phyloP scores from a whole-genome alignment of 1,284 basidiomycete species.

The Taiwanofungus camphoratus region DNA sequence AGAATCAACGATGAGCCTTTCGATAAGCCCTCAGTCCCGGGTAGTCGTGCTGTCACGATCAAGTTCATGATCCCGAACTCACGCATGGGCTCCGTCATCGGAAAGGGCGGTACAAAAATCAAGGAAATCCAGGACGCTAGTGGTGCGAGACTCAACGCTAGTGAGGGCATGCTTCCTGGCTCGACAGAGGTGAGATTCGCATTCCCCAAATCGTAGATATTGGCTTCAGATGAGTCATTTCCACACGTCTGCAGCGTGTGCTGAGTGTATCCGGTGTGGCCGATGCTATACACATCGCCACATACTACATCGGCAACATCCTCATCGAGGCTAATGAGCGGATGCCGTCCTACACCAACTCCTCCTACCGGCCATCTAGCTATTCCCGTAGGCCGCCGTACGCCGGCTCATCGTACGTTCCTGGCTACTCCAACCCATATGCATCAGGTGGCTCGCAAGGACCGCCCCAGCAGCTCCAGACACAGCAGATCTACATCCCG shows the following conservation, averaged over 20 bases:
- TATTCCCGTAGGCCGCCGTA: conserved; percentile 45
- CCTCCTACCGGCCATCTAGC: conserved; percentile 33
- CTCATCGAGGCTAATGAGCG: conserved; percentile 93
- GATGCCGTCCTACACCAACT: conserved; percentile 55
- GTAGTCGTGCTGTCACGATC: conserved; percentile 97
- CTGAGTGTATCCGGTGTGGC: conserved; percentile 97
- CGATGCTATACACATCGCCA: conserved; percentile 99
- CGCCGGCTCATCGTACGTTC: conserved; percentile 66
- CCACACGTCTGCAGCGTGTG: conserved; percentile 60
- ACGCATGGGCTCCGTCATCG: conserved; percentile 99
- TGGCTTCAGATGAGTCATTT: conserved; percentile 7
- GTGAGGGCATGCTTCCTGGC: conserved; percentile 96
- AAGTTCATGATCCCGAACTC: conserved; percentile 99
- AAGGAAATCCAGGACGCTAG: conserved; percentile 99
- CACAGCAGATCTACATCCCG: conserved; percentile 98
- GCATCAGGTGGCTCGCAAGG: conserved; percentile 20
- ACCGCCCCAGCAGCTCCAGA: conserved; percentile 68
- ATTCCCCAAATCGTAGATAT: conserved; percentile 9
- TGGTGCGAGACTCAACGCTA: conserved; percentile 93
- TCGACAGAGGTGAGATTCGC: conserved; percentile 80
- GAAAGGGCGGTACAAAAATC: conserved; percentile 96
- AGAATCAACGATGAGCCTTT: conserved; percentile 99
- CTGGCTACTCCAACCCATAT: conserved; percentile 54
- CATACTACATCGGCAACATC: conserved; percentile 97
- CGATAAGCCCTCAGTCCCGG: conserved; percentile 95